Evolutionary conservation across 139 green algal species (phyloP), one percentile per base, ranked within the genome.

Genomic region (Nannochloris sp.): DNA sequence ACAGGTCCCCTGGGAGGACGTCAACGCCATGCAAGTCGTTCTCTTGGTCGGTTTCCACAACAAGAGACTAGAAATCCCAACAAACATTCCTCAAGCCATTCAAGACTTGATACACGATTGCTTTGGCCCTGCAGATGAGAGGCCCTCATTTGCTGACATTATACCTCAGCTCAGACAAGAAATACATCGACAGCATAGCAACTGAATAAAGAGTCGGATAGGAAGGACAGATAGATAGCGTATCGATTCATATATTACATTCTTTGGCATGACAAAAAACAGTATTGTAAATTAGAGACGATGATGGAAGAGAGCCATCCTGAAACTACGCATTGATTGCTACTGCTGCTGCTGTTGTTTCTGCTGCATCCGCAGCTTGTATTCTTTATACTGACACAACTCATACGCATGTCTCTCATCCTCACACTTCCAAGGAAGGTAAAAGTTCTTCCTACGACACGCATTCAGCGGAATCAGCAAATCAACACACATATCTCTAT

Each of bases 381-480:
- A 89, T 23, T 90, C 83, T n/a, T 80, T 69, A 65, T 94, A 94
- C 51, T 93, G 73, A 67, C 87, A 94, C 61, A 86, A 83, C 60
- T 94, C 87, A 53, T 93, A 94, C 15, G 66, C 78, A 68, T 94
- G 87, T 36, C 60, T 60, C 43, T 88, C 83, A 43, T 91, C 78
- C 48, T 82, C 63, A 69, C 87, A 94, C 57, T 77, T 83, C 87
- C 87, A 93, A 16, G 87, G 87, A 48, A 88, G 51, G 57, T 82
- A 94, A 10, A 78, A 68, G 14, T 67, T 50, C 10, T 77, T 64
- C 6, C 64, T 55, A 37, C 90, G 78, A 80, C 90, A 97, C 55
- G 90, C 79, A 71, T 95, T 96, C 21, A 94, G 80, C 6, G 90
- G 88, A 4, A 97, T 86, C 31, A 91, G 84, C 51, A 95, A 62